Conservation (phyloP, 768 basidiomycete species). For the Boletus rubescentipes region DNA sequence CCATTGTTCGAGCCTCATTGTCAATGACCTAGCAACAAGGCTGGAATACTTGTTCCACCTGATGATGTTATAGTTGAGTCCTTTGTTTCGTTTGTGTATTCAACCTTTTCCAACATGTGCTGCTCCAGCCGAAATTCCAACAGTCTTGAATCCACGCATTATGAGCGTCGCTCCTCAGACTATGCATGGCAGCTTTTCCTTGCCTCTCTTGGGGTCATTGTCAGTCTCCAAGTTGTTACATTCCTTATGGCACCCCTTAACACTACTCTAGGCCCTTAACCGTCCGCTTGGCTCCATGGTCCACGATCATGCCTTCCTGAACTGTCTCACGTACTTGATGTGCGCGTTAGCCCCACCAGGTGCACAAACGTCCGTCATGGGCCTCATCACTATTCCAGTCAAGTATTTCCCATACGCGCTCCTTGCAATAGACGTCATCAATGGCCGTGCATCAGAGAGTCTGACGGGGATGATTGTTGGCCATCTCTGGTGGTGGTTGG, state of each 20-base stretch:
- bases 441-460: constrained; percentile 56
- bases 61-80: constrained; percentile 43
- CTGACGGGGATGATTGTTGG: constrained; percentile 75
- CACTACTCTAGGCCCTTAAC: constrained; percentile 46
- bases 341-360: constrained; percentile 66
- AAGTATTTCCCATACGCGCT: constrained; percentile 74
- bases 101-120: not conserved
- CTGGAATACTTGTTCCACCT: constrained; percentile 42
- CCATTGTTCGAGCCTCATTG: not conserved
- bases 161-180: constrained; percentile 61
- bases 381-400: constrained; percentile 71
- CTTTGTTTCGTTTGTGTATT: not conserved
- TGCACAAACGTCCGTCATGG: constrained; percentile 72
- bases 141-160: constrained; percentile 63
- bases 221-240: constrained; percentile 35
- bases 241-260: not conserved
- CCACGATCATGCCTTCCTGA: constrained; percentile 64
- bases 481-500: constrained; percentile 78
- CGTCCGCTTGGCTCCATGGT: constrained; percentile 55
- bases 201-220: constrained; percentile 56
- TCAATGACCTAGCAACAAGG: constrained; percentile 21
- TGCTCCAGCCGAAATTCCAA: constrained; percentile 57
- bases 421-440: constrained; percentile 69
- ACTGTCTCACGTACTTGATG: constrained; percentile 67
- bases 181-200: constrained; percentile 72